Evolutionary conservation across 148 eudicot genomes (phyloP).

Genomic region (Vaccinium darrowii): DNA sequence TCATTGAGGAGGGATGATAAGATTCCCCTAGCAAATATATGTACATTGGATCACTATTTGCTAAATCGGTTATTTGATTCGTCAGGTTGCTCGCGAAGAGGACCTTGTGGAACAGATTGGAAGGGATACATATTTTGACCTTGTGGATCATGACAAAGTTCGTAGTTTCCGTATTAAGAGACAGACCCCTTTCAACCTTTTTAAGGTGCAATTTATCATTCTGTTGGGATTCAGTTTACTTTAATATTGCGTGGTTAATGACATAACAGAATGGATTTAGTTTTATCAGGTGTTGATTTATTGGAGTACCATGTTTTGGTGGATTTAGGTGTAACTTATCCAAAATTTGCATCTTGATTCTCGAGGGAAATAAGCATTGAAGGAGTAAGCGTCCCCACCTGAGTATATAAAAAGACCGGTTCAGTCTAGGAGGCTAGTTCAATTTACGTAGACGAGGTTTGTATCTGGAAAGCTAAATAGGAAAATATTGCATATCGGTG

Average conservation of each 20-base stretch:
- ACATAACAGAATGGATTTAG: not conserved
- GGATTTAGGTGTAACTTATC: not conserved
- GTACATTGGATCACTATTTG: not conserved
- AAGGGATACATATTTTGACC: conserved; percentile 70
- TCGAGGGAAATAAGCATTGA: not conserved
- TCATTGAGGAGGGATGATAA: not conserved
- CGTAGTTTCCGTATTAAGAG: conserved; percentile 64
- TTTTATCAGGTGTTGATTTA: not conserved
- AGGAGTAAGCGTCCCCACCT: not conserved
- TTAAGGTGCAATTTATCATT: conserved; percentile 49
- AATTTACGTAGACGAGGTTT: not conserved
- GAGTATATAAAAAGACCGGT: not conserved
- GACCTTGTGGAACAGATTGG: conserved; percentile 77
- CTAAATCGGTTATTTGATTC: conserved; percentile 2
- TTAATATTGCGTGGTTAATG: not conserved
- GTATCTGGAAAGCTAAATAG: not conserved
- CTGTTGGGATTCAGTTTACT: not conserved
- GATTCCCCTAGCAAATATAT: not conserved
- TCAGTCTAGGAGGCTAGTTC: not conserved
- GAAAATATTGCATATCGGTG: not conserved
- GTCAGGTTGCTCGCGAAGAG: conserved; percentile 78
- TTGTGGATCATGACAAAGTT: conserved; percentile 86
- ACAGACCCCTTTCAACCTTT: conserved; percentile 57
- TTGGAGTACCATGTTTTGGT: not conserved
- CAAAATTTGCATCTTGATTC: not conserved